Percentiles rank a stretch among this genome's conserved stretches.
Evolutionary conservation across 768 basidiomycete species (phyloP).

Genomic region (Suillus sp.): DNA sequence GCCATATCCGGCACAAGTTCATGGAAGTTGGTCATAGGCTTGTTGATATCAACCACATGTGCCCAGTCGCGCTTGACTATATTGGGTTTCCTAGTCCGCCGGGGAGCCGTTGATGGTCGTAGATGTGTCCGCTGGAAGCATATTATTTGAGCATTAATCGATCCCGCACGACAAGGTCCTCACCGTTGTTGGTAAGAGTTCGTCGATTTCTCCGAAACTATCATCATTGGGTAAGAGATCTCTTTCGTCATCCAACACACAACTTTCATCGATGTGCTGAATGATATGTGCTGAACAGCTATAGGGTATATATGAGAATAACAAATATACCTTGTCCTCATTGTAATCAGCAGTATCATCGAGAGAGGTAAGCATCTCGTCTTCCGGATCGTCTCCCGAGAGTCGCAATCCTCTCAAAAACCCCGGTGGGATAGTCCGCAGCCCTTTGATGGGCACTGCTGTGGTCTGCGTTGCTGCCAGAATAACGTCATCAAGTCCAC

Average conservation of each 20-base stretch:
- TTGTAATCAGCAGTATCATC: constrained; percentile 20
- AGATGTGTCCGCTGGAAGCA: constrained; percentile 55
- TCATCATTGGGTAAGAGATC: constrained; percentile 21
- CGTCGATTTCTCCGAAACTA: constrained; percentile 63
- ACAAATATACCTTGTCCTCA: constrained; percentile 21
- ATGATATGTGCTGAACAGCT: constrained; percentile 28
- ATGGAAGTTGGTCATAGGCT: constrained; percentile 83
- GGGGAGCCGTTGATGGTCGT: constrained; percentile 49
- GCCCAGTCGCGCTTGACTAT: constrained; percentile 94
- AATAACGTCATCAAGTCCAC: constrained; percentile 77
- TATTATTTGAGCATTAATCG: constrained; percentile 9
- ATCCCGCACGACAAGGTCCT: constrained; percentile 9
- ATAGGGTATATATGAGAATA: constrained; percentile 11
- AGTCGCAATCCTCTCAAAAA: constrained; percentile 79
- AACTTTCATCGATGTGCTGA: constrained; percentile 22
- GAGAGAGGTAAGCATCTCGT: constrained; percentile 42
- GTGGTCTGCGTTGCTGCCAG: constrained; percentile 32
- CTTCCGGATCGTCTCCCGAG: constrained; percentile 54
- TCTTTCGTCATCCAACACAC: constrained; percentile 24
- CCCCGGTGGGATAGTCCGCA: constrained; percentile 81
- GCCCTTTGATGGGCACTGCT: constrained; percentile 42
- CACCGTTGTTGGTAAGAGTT: constrained; percentile 69
- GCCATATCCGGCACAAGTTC: constrained; percentile 98
- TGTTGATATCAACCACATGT: constrained; percentile 92
- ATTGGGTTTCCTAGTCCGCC: constrained; percentile 45